Evolutionary conservation across 768 basidiomycete species (phyloP).

Genomic region (Collybiopsis confluens): DNA sequence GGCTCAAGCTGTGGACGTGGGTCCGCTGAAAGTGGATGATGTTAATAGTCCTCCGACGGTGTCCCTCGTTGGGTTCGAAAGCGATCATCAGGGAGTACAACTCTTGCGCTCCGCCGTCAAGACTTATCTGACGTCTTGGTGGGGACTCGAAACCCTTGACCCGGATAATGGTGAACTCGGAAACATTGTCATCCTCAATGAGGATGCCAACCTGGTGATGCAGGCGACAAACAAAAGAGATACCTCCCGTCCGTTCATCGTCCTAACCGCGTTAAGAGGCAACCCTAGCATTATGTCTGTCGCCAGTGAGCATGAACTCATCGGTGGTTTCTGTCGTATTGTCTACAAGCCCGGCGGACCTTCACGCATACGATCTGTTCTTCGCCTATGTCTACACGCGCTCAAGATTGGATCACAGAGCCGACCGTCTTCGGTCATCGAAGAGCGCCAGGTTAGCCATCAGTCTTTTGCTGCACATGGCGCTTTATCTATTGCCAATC

Average conservation of each 20-base stretch:
- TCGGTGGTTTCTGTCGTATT: slow-evolving; percentile 86
- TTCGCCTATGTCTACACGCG: slow-evolving; percentile 61
- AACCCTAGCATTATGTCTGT: slow-evolving; percentile 58
- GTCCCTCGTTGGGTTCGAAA: slow-evolving; percentile 71
- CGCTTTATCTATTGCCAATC: slow-evolving; percentile 5
- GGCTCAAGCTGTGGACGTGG: slow-evolving; percentile 32
- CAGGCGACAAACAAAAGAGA: slow-evolving; percentile 56
- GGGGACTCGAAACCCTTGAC: slow-evolving; percentile 57
- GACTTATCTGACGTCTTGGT: slow-evolving; percentile 70
- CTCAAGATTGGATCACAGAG: slow-evolving; percentile 42
- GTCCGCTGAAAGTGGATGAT: slow-evolving; percentile 42
- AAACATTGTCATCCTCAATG: slow-evolving; percentile 80
- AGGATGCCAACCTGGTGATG: slow-evolving; percentile 58
- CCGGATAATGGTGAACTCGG: slow-evolving; percentile 40
- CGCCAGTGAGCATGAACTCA: slow-evolving; percentile 66
- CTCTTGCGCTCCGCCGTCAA: slow-evolving; percentile 60
- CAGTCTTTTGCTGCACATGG: not conserved
- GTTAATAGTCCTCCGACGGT: slow-evolving; percentile 43
- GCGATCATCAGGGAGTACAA: slow-evolving; percentile 57
- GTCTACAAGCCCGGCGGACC: slow-evolving; percentile 90
- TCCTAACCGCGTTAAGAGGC: slow-evolving; percentile 70
- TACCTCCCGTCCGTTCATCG: slow-evolving; percentile 61
- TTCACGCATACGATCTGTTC: slow-evolving; percentile 57
- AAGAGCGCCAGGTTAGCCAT: slow-evolving; percentile 2
- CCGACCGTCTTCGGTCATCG: slow-evolving; percentile 12